A percentile compares a stretch with the other conserved stretches of the same genome.
These are phyloP conservation scores for Lantana camara DNA, from an alignment of 257 asterid species.

Conservation along the genomic window DNA sequence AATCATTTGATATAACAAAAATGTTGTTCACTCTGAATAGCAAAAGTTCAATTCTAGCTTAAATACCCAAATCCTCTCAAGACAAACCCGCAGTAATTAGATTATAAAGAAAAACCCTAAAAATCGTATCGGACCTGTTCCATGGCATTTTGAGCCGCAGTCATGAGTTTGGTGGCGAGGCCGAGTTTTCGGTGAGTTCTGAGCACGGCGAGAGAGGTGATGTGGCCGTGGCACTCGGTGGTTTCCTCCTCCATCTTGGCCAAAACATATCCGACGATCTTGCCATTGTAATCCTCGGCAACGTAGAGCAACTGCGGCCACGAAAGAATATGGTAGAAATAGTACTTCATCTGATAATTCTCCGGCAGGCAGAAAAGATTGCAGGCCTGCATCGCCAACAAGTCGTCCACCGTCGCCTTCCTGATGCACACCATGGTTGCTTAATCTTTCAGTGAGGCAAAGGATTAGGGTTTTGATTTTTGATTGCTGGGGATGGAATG, in stretches of 20 bases:
- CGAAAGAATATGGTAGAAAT: slow-evolving; percentile 91
- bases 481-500: slow-evolving; percentile 21
- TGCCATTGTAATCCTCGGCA: slow-evolving; percentile 96
- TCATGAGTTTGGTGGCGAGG: slow-evolving; percentile 96
- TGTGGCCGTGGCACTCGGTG: slow-evolving; percentile 96
- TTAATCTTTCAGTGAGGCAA: background rate
- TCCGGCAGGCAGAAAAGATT: slow-evolving; percentile 92
- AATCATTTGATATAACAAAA: background rate
- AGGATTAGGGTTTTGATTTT: slow-evolving; percentile 33
- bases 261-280: slow-evolving; percentile 91
- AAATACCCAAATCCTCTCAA: background rate
- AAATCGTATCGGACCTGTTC: slow-evolving; percentile 59
- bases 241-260: slow-evolving; percentile 98
- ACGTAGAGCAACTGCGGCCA: slow-evolving; percentile 99
- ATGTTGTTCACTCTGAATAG: background rate
- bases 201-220: slow-evolving; percentile 98
- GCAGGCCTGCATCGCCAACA: slow-evolving; percentile 95
- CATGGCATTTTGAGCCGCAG: slow-evolving; percentile 99
- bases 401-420: slow-evolving; percentile 89
- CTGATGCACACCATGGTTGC: slow-evolving; percentile 88
- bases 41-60: background rate
- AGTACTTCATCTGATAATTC: slow-evolving; percentile 97
- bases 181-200: slow-evolving; percentile 97
- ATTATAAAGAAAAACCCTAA: background rate
- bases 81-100: background rate